These are phyloP conservation scores for Bruguiera hainesii DNA, from an alignment of 441 rosid species.

Conservation along the genomic window DNA sequence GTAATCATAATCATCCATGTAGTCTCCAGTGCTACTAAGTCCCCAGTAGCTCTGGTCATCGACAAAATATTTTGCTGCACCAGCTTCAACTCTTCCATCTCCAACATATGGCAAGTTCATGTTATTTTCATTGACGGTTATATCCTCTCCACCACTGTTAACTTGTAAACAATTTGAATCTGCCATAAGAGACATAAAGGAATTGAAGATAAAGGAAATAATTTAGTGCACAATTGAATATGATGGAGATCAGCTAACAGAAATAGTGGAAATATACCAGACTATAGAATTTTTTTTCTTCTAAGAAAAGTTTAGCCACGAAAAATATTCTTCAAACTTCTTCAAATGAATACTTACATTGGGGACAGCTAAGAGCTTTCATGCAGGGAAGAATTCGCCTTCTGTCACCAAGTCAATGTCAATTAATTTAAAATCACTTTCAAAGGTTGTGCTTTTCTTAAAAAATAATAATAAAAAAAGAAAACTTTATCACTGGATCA, in stretches of 20 bases:
- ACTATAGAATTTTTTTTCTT: too few relatives aligned
- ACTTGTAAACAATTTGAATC: slow-evolving; percentile 57
- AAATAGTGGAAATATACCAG: neutral
- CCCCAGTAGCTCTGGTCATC: slow-evolving; percentile 54
- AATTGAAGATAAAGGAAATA: neutral
- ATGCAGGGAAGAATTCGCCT: slow-evolving; percentile 54
- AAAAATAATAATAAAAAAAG: neutral
- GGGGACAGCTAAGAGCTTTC: slow-evolving; percentile 52
- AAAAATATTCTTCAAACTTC: neutral
- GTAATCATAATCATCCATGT: slow-evolving; percentile 62
- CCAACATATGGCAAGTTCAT: slow-evolving; percentile 42
- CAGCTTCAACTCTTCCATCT: slow-evolving; percentile 55
- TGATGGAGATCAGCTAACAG: neutral
- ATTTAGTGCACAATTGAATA: neutral
- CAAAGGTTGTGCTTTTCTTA: neutral
- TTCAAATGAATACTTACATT: slow-evolving; percentile 44
- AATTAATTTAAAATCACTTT: neutral
- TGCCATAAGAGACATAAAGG: slow-evolving; percentile 21
- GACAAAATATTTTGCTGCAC: slow-evolving; percentile 48
- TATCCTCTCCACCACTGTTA: slow-evolving; percentile 65
- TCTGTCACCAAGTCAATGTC: slow-evolving; percentile 20
- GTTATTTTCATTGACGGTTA: neutral
- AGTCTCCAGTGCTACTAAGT: slow-evolving; percentile 81
- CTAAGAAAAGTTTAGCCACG: too few relatives aligned
- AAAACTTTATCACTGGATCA: neutral